Evolutionary conservation across 2,329 filamentous ascomycete species (phyloP).

Genomic region (Coccinonectria pachysandricola): DNA sequence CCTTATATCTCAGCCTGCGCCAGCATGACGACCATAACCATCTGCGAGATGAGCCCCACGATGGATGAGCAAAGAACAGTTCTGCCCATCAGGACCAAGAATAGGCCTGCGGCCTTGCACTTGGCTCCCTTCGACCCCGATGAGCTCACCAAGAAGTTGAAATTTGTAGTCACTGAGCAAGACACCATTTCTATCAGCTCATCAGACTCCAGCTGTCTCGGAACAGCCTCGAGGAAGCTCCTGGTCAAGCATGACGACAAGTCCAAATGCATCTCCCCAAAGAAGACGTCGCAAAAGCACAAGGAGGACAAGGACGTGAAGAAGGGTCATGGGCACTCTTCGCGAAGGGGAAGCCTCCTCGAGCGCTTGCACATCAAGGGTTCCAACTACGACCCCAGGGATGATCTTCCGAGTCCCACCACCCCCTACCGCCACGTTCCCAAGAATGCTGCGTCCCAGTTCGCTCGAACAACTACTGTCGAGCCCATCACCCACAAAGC

Average conservation of each 20-base stretch:
- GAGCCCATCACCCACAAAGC: slow-evolving; percentile 23
- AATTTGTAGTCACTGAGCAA: slow-evolving; percentile 39
- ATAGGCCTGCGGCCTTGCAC: slow-evolving; percentile 14
- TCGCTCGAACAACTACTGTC: slow-evolving; percentile 41
- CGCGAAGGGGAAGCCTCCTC: slow-evolving; percentile 14
- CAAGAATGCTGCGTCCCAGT: slow-evolving; percentile 43
- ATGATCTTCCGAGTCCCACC: slow-evolving; percentile 8
- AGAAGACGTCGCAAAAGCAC: slow-evolving; percentile 4
- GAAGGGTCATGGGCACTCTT: slow-evolving; percentile 4
- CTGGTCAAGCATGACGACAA: no score
- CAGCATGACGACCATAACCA: no score
- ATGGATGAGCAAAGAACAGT: background rate
- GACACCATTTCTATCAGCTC: slow-evolving; percentile 18
- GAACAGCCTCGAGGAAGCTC: no score
- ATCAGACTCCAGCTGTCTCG: background rate
- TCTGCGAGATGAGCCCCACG: no score
- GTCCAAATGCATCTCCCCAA: slow-evolving; percentile 5
- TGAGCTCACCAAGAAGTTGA: slow-evolving; percentile 43
- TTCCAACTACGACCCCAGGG: slow-evolving; percentile 14
- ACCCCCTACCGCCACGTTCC: slow-evolving; percentile 40
- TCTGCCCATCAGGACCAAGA: slow-evolving; percentile 7
- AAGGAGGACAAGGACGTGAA: slow-evolving; percentile 3
- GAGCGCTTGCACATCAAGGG: slow-evolving; percentile 15
- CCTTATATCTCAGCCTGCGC: no score
- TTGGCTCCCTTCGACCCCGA: slow-evolving; percentile 38